Evolutionary conservation across 2,329 filamentous ascomycete genomes (phyloP), one percentile per base, ranked within the genome.

Genomic region (Gyromitra esculenta): DNA sequence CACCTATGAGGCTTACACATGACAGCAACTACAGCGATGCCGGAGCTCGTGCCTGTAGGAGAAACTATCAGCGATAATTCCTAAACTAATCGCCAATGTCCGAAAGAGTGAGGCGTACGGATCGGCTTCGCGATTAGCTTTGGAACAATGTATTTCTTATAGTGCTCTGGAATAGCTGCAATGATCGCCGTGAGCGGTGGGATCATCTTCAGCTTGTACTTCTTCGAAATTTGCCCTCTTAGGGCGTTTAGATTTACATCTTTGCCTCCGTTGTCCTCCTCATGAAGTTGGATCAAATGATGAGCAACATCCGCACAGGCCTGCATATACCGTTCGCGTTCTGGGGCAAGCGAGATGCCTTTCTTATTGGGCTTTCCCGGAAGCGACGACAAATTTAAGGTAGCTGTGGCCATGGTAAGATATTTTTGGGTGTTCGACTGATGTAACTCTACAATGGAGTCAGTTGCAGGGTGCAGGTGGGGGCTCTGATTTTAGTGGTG

Each of bases 1-100:
- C 96, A 99, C 82, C 96, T 88, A 83, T 99, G 96, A 31, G 96
- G 96, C 84, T 99, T 99, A 88, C 96, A 98, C 96, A 99, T 99
- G 80, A 99, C 96, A 56, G 96, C 96, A 60, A 99, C 96, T 7
- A 99, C 96, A 1, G 96, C 96, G 81, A 99, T 99, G 74, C 96
- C 96, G 67, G 94, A 97, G 0, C 95, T 97, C 15, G 95, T 97
- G 81, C 93, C 90, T 92, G 79, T n/a, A 77, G 39, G 25, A 39
- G 48, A 63, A 52, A 18, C 37, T 35, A 54, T 78, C 60, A 79
- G 60, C 8, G 50, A 60, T 45, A 1, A 21, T 21, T 39, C 25
- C 52, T 81, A 78, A 81, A 71, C 18, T 52, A 21, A 39, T 48
- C 13, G 64, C 9, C 48, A 31, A 48, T 59, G 25, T 13, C 73